These are phyloP conservation scores for Eucalyptus sideroxylon DNA, from an alignment of 345 rosid species.

Conservation along the genomic window DNA sequence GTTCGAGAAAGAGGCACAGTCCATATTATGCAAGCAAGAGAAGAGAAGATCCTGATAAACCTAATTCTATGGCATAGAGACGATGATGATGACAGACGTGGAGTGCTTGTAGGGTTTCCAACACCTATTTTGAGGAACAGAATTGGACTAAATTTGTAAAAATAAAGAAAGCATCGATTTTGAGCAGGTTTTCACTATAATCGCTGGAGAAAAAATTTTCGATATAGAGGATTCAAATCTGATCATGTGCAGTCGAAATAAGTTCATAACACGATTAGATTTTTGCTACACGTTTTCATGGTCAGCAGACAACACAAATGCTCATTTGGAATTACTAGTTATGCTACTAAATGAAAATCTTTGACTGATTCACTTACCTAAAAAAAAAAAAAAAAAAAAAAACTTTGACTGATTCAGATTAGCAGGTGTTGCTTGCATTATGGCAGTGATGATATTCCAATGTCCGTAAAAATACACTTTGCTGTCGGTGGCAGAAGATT, in stretches of 20 bases:
- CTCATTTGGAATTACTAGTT: neutral
- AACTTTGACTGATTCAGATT: neutral
- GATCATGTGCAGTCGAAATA: neutral
- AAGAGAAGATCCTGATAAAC: neutral
- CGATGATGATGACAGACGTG: neutral
- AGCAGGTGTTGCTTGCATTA: neutral
- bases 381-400: neutral
- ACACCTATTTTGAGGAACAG: neutral
- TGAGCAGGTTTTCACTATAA: neutral
- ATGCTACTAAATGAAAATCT: neutral
- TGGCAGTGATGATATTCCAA: neutral
- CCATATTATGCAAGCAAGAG: neutral
- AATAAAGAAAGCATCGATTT: neutral
- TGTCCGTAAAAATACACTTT: neutral
- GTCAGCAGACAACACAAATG: neutral
- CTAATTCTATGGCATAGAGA: neutral
- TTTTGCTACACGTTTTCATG: neutral
- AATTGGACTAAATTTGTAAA: neutral
- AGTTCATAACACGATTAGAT: neutral
- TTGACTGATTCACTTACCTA: neutral
- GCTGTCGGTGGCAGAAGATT: neutral
- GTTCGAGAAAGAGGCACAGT: no score
- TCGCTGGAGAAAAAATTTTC: neutral
- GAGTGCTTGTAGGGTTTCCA: neutral
- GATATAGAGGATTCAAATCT: neutral